phyloP scores from a whole-genome alignment of 2,329 filamentous ascomycete genomes.

The Drechslera avenae region DNA sequence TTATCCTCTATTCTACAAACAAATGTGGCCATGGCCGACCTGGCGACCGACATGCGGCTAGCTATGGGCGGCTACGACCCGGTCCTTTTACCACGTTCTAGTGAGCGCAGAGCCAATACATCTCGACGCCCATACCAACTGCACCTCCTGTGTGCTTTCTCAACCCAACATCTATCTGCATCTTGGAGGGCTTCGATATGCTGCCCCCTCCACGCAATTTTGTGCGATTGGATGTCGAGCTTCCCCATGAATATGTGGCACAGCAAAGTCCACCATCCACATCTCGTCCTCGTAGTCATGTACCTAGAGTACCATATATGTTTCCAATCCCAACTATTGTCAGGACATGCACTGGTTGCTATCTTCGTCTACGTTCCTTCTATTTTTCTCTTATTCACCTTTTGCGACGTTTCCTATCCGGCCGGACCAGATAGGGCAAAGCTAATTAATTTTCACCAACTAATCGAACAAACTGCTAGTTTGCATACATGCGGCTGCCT shows the following conservation, averaged over 20 bases:
- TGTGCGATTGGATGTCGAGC: slow-evolving; percentile 20
- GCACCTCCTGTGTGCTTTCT: slow-evolving; percentile 13
- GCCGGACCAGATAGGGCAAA: slow-evolving; percentile 19
- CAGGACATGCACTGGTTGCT: slow-evolving; percentile 23
- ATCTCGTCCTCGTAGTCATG: background rate
- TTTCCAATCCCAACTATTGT: slow-evolving; percentile 3
- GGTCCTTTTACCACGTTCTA: slow-evolving; percentile 3
- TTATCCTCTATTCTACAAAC: too few species aligned
- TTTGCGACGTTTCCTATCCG: slow-evolving; percentile 13
- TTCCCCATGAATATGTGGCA: slow-evolving; percentile 22
- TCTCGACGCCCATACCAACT: slow-evolving; percentile 4
- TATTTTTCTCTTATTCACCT: slow-evolving; percentile 15
- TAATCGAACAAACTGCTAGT: background rate
- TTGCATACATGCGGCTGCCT: slow-evolving; percentile 32
- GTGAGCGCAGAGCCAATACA: slow-evolving; percentile 20
- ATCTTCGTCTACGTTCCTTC: slow-evolving; percentile 10
- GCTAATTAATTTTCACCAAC: background rate
- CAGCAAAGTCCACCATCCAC: slow-evolving; percentile 6
- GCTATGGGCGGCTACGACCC: slow-evolving; percentile 16
- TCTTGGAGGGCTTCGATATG: slow-evolving; percentile 16
- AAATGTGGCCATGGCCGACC: background rate
- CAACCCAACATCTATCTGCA: slow-evolving; percentile 11
- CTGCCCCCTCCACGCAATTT: background rate
- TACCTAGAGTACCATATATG: slow-evolving; percentile 15
- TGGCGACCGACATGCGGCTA: slow-evolving; percentile 9